A percentile compares a stretch with the other conserved stretches of the same genome.
Evolutionary conservation across 2,329 filamentous ascomycete species (phyloP).

Genomic region (Rutstroemia sp.): DNA sequence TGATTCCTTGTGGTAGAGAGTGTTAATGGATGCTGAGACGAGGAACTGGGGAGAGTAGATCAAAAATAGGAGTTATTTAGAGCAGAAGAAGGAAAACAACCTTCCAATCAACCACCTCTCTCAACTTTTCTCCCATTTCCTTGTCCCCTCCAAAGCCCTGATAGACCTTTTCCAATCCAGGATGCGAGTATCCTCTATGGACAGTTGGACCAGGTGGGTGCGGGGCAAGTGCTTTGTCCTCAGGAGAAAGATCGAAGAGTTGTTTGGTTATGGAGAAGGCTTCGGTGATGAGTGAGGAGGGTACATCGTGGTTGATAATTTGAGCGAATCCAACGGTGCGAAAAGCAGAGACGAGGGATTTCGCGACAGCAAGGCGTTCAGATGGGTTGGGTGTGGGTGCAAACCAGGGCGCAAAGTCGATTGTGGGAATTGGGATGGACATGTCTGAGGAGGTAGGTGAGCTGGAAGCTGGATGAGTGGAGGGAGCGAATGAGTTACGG

Average conservation of each 20-base stretch:
- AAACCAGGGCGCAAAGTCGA: conserved; percentile 21
- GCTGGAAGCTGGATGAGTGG: not conserved
- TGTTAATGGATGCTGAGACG: not conserved
- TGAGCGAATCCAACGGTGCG: conserved; percentile 41
- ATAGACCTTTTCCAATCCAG: conserved; percentile 45
- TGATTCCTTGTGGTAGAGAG: conserved; percentile 34
- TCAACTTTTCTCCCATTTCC: conserved; percentile 34
- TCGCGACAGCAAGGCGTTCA: conserved; percentile 30
- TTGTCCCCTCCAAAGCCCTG: conserved; percentile 37
- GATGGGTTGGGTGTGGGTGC: conserved; percentile 15
- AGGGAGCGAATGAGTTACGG: too few relatives aligned
- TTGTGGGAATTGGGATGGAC: conserved; percentile 14
- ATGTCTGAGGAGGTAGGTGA: not conserved
- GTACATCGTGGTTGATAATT: conserved; percentile 40
- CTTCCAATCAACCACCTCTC: conserved; percentile 44
- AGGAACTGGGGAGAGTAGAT: not conserved
- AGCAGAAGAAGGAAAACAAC: conserved; percentile 24
- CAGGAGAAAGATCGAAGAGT: conserved; percentile 37
- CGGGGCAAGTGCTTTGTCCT: conserved; percentile 41
- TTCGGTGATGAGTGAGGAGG: conserved; percentile 32
- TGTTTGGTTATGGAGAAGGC: conserved; percentile 38
- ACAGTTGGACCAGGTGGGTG: conserved; percentile 41
- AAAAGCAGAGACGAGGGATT: conserved; percentile 35
- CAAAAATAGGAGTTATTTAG: too few relatives aligned
- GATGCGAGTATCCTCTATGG: conserved; percentile 49